phyloP scores from a whole-genome alignment of 768 basidiomycete genomes.

The Collybia sordida region DNA sequence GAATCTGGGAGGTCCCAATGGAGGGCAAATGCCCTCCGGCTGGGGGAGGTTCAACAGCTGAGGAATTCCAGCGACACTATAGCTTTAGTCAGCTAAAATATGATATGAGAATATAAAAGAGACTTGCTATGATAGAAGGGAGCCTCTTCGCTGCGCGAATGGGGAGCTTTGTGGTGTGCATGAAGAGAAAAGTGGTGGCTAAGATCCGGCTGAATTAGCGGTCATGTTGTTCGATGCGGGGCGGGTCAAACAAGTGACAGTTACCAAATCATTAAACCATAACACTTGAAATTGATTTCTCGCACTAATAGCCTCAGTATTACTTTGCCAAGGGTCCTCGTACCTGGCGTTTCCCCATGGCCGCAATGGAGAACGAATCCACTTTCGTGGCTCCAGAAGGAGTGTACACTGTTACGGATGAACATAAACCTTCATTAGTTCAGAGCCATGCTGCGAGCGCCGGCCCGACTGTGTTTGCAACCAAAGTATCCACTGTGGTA shows the following conservation, averaged over 20 bases:
- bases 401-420: constrained; percentile 86
- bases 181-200: constrained; percentile 27
- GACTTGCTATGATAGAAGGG: constrained; percentile 18
- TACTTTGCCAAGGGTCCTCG: neutral
- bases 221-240: constrained; percentile 15
- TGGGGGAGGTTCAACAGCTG: constrained; percentile 62
- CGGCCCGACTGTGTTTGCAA: constrained; percentile 48
- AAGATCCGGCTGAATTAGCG: constrained; percentile 40
- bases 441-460: constrained; percentile 33
- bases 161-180: constrained; percentile 35
- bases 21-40: constrained; percentile 77
- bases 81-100: constrained; percentile 5
- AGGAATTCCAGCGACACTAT: constrained; percentile 51
- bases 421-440: constrained; percentile 63
- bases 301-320: neutral
- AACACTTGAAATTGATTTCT: neutral
- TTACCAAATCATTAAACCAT: constrained; percentile 1
- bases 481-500: constrained; percentile 59
- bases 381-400: constrained; percentile 90
- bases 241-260: constrained; percentile 13
- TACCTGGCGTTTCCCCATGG: no score
- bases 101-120: neutral
- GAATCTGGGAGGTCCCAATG: constrained; percentile 66
- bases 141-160: constrained; percentile 20
- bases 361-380: constrained; percentile 74